Conservation (phyloP, 2,329 filamentous ascomycete species). For the Decorospora gaudefroyi region DNA sequence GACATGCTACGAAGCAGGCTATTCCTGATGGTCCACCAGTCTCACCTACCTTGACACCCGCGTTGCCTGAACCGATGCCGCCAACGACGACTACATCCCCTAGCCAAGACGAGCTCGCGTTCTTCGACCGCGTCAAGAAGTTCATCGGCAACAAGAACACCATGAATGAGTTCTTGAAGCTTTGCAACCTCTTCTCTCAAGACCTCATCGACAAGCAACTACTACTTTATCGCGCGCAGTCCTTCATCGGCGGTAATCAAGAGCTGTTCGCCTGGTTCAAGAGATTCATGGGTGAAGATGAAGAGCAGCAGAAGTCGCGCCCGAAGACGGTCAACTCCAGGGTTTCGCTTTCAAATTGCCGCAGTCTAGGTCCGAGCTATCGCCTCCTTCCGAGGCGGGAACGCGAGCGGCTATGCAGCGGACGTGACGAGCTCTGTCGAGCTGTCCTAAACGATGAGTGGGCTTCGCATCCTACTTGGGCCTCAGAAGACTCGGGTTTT, state of each 20-base stretch:
- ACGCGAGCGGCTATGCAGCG: conserved; percentile 87
- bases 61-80: conserved; percentile 83
- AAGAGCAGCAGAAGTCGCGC: conserved; percentile 52
- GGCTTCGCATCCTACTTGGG: conserved; percentile 99
- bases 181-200: conserved; percentile 93
- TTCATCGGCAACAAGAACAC: conserved; percentile 88
- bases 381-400: conserved; percentile 88
- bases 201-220: conserved; percentile 87
- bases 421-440: conserved; percentile 91
- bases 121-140: conserved; percentile 97
- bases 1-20: conserved; percentile 63
- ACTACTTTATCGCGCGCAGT: conserved; percentile 77
- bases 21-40: conserved; percentile 64
- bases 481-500: conserved; percentile 95
- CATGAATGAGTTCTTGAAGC: conserved; percentile 94
- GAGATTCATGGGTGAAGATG: conserved; percentile 77
- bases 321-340: conserved; percentile 75
- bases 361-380: conserved; percentile 94
- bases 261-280: conserved; percentile 92
- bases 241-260: conserved; percentile 84
- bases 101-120: conserved; percentile 81
- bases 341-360: conserved; percentile 93
- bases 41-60: conserved; percentile 85
- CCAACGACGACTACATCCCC: conserved; percentile 75
- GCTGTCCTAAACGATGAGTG: conserved; percentile 95